Percentiles rank a stretch among this genome's conserved stretches.
These are phyloP conservation scores for Barbarea vulgaris DNA, from an alignment of 345 rosid species.

Conservation along the genomic window DNA sequence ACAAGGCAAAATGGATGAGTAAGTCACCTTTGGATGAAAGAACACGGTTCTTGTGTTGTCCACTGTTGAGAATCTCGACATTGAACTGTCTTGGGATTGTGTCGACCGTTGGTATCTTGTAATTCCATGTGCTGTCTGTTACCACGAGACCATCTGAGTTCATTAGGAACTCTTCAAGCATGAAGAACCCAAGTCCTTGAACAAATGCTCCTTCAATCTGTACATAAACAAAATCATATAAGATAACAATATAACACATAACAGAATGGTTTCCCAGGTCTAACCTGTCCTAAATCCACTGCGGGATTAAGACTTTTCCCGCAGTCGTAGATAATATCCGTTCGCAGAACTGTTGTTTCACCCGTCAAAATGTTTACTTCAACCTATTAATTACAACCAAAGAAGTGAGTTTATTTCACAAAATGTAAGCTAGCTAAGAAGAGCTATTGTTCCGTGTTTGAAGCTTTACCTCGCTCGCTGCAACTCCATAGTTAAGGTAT, in stretches of 20 bases:
- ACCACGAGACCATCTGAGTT: constrained; percentile 77
- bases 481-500: constrained; percentile 92
- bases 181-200: constrained; percentile 93
- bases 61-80: constrained; percentile 75
- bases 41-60: constrained; percentile 70
- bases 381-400: constrained; percentile 53
- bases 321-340: constrained; percentile 89
- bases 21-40: constrained; percentile 89
- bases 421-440: constrained; percentile 1
- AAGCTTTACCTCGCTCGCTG: constrained; percentile 86
- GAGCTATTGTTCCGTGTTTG: neutral
- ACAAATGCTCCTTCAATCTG: constrained; percentile 99
- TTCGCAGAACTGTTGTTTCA: constrained; percentile 62
- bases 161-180: constrained; percentile 82
- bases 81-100: constrained; percentile 84
- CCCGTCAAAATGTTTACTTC: constrained; percentile 88
- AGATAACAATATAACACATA: constrained; percentile 7
- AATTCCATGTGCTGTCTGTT: constrained; percentile 84
- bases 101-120: constrained; percentile 92
- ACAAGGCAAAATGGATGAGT: neutral
- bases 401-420: constrained; percentile 5
- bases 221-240: neutral
- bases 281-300: constrained; percentile 96
- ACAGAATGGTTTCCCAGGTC: constrained; percentile 1
- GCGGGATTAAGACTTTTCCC: constrained; percentile 98